These are phyloP conservation scores for Cordyceps farinosa DNA, from an alignment of 2,329 filamentous ascomycete genomes.

Conservation along the genomic window DNA sequence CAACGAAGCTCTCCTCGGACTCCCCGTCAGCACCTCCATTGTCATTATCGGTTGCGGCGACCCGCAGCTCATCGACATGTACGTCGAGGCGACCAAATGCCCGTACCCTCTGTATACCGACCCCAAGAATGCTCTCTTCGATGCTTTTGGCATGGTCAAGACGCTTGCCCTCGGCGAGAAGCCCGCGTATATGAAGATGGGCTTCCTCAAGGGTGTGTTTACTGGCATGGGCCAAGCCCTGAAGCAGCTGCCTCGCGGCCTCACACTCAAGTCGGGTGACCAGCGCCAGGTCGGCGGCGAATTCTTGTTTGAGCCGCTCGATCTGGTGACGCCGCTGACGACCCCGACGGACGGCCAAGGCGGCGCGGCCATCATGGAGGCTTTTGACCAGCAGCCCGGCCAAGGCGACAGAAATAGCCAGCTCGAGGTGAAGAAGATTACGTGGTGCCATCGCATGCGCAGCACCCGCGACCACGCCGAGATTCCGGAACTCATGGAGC, in stretches of 20 bases:
- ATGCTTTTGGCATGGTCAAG: slow-evolving; percentile 63
- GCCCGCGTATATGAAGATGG: slow-evolving; percentile 62
- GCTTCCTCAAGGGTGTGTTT: slow-evolving; percentile 47
- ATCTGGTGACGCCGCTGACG: slow-evolving; percentile 42
- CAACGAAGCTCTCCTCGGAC: slow-evolving; percentile 44
- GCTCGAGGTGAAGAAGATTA: slow-evolving; percentile 56
- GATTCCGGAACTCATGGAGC: slow-evolving; percentile 60
- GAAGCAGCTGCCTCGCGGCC: slow-evolving; percentile 52
- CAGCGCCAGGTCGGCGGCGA: slow-evolving; percentile 70
- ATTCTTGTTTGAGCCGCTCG: slow-evolving; percentile 65
- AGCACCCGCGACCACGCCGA: slow-evolving; percentile 76
- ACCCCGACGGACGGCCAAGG: slow-evolving; percentile 38
- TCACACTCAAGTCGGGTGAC: slow-evolving; percentile 62
- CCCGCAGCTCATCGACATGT: slow-evolving; percentile 64
- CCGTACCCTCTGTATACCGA: slow-evolving; percentile 76
- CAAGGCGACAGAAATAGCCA: slow-evolving; percentile 27
- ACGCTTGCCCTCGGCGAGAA: slow-evolving; percentile 57
- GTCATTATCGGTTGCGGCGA: slow-evolving; percentile 70
- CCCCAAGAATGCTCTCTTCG: slow-evolving; percentile 63
- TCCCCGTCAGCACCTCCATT: slow-evolving; percentile 59
- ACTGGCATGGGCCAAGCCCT: slow-evolving; percentile 58
- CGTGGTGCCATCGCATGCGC: slow-evolving; percentile 80
- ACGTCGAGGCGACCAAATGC: slow-evolving; percentile 59
- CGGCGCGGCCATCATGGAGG: slow-evolving; percentile 22
- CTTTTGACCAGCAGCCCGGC: slow-evolving; percentile 7